Percentiles rank a stretch among this genome's conserved stretches.
These are phyloP conservation scores for Acanthamoeba healyi DNA, from an alignment of 208 protist genomes.

Conservation along the genomic window DNA sequence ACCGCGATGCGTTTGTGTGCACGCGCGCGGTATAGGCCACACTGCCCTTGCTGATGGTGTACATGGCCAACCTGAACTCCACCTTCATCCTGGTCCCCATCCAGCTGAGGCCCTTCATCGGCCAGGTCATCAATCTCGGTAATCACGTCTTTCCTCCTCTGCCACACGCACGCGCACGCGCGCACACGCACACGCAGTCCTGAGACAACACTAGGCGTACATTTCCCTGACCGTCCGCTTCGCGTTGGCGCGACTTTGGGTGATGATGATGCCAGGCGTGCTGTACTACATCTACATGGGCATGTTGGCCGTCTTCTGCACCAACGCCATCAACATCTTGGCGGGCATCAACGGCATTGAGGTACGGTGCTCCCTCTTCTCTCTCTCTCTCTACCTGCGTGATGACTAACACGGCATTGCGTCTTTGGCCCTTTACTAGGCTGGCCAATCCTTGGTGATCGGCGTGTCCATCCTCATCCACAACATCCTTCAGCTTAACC, in stretches of 20 bases:
- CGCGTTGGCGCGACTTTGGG: background rate
- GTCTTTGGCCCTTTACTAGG: constrained; percentile 91
- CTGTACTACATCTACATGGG: constrained; percentile 97
- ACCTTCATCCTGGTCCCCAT: constrained; percentile 94
- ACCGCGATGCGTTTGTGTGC: background rate
- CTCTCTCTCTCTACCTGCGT: background rate
- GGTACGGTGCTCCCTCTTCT: constrained; percentile 17
- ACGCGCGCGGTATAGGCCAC: constrained; percentile 26
- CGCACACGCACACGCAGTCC: too few relatives aligned
- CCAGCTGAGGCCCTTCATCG: constrained; percentile 68
- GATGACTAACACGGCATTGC: background rate
- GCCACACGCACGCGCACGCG: too few relatives aligned
- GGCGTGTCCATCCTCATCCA: constrained; percentile 94
- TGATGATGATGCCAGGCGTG: constrained; percentile 90
- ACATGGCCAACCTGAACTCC: constrained; percentile 77
- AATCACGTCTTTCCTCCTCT: background rate
- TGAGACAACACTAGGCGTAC: too few relatives aligned
- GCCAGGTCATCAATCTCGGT: constrained; percentile 69
- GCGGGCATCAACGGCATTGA: constrained; percentile 99
- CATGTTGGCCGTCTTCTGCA: constrained; percentile 98
- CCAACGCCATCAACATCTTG: constrained; percentile 99
- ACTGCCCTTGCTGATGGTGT: constrained; percentile 82
- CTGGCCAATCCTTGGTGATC: constrained; percentile 97
- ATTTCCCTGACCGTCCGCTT: too few relatives aligned
- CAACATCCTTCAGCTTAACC: constrained; percentile 94